phyloP scores from a whole-genome alignment of 139 green algal genomes.

The Deuterostichococcus epilithicus region DNA sequence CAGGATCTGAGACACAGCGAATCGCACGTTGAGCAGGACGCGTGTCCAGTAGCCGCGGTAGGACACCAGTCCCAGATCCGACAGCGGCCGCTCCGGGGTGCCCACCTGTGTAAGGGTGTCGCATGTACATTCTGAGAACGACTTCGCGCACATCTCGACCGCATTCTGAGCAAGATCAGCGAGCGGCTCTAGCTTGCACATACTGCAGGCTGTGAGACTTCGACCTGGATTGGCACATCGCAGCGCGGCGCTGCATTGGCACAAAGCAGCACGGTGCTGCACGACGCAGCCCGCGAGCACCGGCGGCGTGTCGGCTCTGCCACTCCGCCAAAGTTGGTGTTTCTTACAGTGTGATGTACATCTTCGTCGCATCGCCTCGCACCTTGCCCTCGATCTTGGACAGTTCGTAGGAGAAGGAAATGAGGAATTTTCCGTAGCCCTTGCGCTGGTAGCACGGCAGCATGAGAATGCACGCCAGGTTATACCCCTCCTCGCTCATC shows the following conservation, averaged over 20 bases:
- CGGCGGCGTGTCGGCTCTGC: too few relatives aligned
- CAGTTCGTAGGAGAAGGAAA: constrained; percentile 96
- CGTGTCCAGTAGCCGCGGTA: constrained; percentile 97
- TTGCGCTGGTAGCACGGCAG: constrained; percentile 96
- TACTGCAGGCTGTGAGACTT: too few relatives aligned
- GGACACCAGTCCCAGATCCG: constrained; percentile 88
- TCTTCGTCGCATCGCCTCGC: neutral
- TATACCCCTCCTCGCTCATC: constrained; percentile 88
- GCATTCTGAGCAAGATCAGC: too few relatives aligned
- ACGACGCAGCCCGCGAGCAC: too few relatives aligned
- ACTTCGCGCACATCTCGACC: too few relatives aligned
- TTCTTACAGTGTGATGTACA: too few relatives aligned
- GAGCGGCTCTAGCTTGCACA: too few relatives aligned
- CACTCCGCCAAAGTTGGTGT: neutral
- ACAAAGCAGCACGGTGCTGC: too few relatives aligned
- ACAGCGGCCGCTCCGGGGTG: constrained; percentile 95
- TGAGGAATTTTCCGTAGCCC: constrained; percentile 99
- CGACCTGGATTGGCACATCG: too few relatives aligned
- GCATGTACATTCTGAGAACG: neutral
- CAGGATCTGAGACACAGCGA: constrained; percentile 21
- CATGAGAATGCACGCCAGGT: constrained; percentile 98
- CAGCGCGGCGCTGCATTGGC: too few relatives aligned
- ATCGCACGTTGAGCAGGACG: constrained; percentile 72
- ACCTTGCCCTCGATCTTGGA: constrained; percentile 93
- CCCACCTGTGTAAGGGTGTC: constrained; percentile 58